Percentiles rank a stretch among this genome's conserved stretches.
phyloP scores from a whole-genome alignment of 305 asterid species.

The Fraxinus albicans region DNA sequence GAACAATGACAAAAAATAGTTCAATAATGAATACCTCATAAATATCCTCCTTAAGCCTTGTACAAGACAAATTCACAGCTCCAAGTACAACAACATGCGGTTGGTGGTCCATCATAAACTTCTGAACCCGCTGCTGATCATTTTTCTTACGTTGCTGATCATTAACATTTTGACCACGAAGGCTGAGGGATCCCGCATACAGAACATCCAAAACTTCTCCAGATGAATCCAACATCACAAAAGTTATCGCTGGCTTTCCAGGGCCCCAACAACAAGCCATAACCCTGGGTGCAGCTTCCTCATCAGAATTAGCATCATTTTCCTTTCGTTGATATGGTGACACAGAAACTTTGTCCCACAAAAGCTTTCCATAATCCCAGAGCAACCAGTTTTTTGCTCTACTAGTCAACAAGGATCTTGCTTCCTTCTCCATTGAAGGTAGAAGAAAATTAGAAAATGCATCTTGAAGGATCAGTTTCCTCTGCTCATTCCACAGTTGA shows the following conservation, averaged over 20 bases:
- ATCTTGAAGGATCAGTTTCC: slow-evolving; percentile 80
- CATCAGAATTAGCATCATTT: slow-evolving; percentile 70
- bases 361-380: slow-evolving; percentile 70
- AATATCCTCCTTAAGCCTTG: slow-evolving; percentile 87
- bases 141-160: slow-evolving; percentile 90
- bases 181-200: slow-evolving; percentile 78
- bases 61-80: slow-evolving; percentile 91
- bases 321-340: slow-evolving; percentile 86
- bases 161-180: slow-evolving; percentile 83
- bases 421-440: slow-evolving; percentile 96
- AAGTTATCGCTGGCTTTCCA: slow-evolving; percentile 94
- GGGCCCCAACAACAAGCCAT: slow-evolving; percentile 99
- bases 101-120: slow-evolving; percentile 98
- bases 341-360: slow-evolving; percentile 91
- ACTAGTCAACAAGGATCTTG: slow-evolving; percentile 65
- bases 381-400: slow-evolving; percentile 82
- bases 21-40: slow-evolving; percentile 63
- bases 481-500: slow-evolving; percentile 95
- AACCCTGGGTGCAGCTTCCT: slow-evolving; percentile 89
- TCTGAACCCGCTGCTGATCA: slow-evolving; percentile 94
- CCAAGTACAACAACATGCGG: slow-evolving; percentile 92
- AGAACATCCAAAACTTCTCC: slow-evolving; percentile 92
- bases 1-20: neutral
- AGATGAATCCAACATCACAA: slow-evolving; percentile 94
- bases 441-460: slow-evolving; percentile 74